Evolutionary conservation across 106 monocot species (phyloP).

Genomic region (Iris macrosiphon): DNA sequence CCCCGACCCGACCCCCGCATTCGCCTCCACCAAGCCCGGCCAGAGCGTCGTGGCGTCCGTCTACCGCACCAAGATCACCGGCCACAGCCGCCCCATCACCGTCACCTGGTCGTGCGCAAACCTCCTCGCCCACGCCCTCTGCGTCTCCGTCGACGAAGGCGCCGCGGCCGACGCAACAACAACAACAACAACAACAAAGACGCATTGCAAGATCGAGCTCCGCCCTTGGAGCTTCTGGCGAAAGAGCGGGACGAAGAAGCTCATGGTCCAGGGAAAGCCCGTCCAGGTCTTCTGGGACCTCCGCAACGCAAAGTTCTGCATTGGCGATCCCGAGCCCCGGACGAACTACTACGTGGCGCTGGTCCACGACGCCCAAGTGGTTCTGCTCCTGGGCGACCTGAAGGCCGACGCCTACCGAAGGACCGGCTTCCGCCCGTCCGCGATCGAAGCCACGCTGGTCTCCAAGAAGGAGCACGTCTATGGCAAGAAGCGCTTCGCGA

Average conservation of each 20-base stretch:
- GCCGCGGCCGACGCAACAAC: neutral
- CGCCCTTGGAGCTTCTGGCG: slow-evolving; percentile 77
- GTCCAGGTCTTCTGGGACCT: slow-evolving; percentile 73
- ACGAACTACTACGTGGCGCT: slow-evolving; percentile 66
- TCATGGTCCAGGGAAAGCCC: slow-evolving; percentile 17
- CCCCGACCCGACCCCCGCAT: slow-evolving; percentile 4
- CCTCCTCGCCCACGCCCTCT: slow-evolving; percentile 49
- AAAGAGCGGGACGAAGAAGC: slow-evolving; percentile 37
- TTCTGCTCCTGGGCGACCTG: slow-evolving; percentile 50
- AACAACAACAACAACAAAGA: neutral
- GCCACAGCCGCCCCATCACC: slow-evolving; percentile 42
- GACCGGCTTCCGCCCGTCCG: slow-evolving; percentile 19
- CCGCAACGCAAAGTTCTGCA: slow-evolving; percentile 42
- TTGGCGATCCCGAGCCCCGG: slow-evolving; percentile 48
- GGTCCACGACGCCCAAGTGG: slow-evolving; percentile 40
- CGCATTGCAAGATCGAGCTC: slow-evolving; percentile 56
- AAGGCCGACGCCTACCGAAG: slow-evolving; percentile 40
- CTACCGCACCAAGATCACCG: slow-evolving; percentile 57
- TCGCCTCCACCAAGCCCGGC: slow-evolving; percentile 24
- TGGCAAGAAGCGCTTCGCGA: slow-evolving; percentile 52
- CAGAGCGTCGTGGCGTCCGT: slow-evolving; percentile 30
- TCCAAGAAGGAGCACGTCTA: slow-evolving; percentile 59
- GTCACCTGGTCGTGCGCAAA: slow-evolving; percentile 54
- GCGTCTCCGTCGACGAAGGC: slow-evolving; percentile 32
- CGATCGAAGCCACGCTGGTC: slow-evolving; percentile 30